A percentile compares a stretch with the other conserved stretches of the same genome.
phyloP scores from a whole-genome alignment of 169 alveolate genomes.

The Theileria luwenshuni region DNA sequence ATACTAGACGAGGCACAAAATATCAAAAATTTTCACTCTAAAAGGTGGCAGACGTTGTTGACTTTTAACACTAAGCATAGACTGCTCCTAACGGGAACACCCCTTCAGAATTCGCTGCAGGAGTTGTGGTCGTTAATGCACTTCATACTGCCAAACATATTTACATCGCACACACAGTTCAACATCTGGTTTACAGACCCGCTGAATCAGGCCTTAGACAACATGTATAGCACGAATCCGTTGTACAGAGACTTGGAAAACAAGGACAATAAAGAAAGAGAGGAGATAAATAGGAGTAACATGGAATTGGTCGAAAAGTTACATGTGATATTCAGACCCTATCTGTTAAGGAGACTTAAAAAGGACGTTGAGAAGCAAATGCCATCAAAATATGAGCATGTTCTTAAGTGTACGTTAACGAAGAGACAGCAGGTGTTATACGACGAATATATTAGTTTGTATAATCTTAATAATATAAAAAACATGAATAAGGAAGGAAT shows the following conservation, averaged over 20 bases:
- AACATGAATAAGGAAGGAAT: constrained; percentile 50
- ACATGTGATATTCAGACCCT: constrained; percentile 96
- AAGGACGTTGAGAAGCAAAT: constrained; percentile 98
- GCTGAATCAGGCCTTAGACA: constrained; percentile 90
- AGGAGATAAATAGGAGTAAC: constrained; percentile 17
- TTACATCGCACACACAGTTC: constrained; percentile 92
- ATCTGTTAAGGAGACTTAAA: constrained; percentile 94
- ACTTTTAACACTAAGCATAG: constrained; percentile 95
- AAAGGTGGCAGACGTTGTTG: constrained; percentile 96
- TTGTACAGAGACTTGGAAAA: constrained; percentile 22
- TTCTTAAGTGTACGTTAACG: constrained; percentile 90
- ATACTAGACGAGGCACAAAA: constrained; percentile 99
- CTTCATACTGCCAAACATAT: constrained; percentile 96
- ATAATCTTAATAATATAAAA: constrained; percentile 52
- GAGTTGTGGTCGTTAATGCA: constrained; percentile 99
- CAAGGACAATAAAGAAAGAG: constrained; percentile 36
- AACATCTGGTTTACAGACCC: constrained; percentile 96
- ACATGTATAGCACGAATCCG: constrained; percentile 63
- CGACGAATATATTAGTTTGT: constrained; percentile 92
- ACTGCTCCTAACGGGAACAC: constrained; percentile 98
- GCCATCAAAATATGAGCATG: constrained; percentile 96
- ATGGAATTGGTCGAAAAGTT: constrained; percentile 82
- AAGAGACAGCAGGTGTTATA: constrained; percentile 92
- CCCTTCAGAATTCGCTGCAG: constrained; percentile 96
- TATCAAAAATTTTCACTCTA: constrained; percentile 96